phyloP scores from a whole-genome alignment of 768 basidiomycete genomes.

The Lactarius psammicola region DNA sequence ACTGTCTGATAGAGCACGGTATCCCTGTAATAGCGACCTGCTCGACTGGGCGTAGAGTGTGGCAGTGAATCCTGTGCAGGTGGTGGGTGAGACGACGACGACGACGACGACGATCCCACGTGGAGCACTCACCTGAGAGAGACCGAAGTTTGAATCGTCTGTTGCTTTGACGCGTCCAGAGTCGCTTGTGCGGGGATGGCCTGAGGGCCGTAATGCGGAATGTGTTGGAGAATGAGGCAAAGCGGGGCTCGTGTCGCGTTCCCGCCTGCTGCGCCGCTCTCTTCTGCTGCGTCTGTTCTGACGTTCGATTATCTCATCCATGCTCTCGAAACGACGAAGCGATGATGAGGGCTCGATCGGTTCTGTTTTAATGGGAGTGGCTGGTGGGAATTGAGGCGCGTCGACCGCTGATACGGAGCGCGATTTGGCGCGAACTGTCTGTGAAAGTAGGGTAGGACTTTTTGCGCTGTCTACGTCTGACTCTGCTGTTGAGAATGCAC shows the following conservation, averaged over 20 bases:
- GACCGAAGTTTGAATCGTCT: constrained; percentile 11
- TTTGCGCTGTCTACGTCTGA: constrained; percentile 35
- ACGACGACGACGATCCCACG: neutral
- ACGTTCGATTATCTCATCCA: constrained; percentile 75
- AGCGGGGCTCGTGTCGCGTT: constrained; percentile 39
- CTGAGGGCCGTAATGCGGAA: constrained; percentile 46
- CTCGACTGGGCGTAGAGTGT: constrained; percentile 33
- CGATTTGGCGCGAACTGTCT: constrained; percentile 32
- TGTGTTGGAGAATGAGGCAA: constrained; percentile 28
- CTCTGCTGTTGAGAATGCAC: constrained; percentile 43
- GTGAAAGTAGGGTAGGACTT: constrained; percentile 26
- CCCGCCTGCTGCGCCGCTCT: constrained; percentile 50
- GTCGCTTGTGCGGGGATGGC: constrained; percentile 58
- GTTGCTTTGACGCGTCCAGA: constrained; percentile 33
- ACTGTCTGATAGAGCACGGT: constrained; percentile 27
- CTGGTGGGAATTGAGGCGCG: constrained; percentile 42
- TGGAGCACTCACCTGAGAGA: constrained; percentile 18
- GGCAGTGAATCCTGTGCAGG: constrained; percentile 42
- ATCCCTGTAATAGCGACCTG: constrained; percentile 29
- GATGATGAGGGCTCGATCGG: constrained; percentile 50
- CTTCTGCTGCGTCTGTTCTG: constrained; percentile 56
- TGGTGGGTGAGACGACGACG: constrained; percentile 23
- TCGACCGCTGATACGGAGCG: constrained; percentile 49
- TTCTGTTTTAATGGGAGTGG: constrained; percentile 65
- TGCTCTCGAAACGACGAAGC: constrained; percentile 62